Evolutionary conservation across 345 rosid genomes (phyloP), one percentile per base, ranked within the genome.

Genomic region (Eucalyptus camaldulensis): DNA sequence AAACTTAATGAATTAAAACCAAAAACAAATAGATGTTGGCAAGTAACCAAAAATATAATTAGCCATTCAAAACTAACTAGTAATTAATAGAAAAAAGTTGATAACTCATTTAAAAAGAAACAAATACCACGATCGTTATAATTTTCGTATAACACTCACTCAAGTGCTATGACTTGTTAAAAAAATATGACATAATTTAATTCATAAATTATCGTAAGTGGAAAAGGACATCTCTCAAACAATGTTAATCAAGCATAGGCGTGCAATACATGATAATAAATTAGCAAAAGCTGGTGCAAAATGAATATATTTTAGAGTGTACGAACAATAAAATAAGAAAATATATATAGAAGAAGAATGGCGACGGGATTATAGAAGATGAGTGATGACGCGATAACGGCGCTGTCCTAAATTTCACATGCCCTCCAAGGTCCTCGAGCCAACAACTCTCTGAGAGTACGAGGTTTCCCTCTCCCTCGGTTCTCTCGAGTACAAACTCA

Each of bases 101-200:
- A 25, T 56, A 10, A 56, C 62, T 10, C 29, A 10, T 10, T 56
- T 25, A 56, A 56, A 24, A 56, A 3, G 6, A 56, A 24, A 9
- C 1, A 56, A 1, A 56, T 10, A 8, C 3, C 62, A 24, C 0
- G 3, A 10, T 1, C 24, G 6, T 22, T 56, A 56, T 56, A 9
- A 56, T 10, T 56, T 56, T 56, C 0, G 1, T 56, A 1, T 1
- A 24, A 56, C 29, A 22, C 1, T 56, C 29, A 56, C 3, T 56
- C 29, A 10, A 24, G 62, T 56, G 3, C 3, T 5, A 9, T 22
- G 9, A 56, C 1, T 56, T 56, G 1, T 56, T 22, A 56, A 22
- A 24, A 56, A 56, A 4, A 22, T 24, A 3, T 5, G 6, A 56
- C 13, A 56, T 24, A 56, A 56, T 56, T 56, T 24, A 56, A 56